These are phyloP conservation scores for Hippophae rhamnoides DNA, from an alignment of 306 rosid species.

Conservation along the genomic window DNA sequence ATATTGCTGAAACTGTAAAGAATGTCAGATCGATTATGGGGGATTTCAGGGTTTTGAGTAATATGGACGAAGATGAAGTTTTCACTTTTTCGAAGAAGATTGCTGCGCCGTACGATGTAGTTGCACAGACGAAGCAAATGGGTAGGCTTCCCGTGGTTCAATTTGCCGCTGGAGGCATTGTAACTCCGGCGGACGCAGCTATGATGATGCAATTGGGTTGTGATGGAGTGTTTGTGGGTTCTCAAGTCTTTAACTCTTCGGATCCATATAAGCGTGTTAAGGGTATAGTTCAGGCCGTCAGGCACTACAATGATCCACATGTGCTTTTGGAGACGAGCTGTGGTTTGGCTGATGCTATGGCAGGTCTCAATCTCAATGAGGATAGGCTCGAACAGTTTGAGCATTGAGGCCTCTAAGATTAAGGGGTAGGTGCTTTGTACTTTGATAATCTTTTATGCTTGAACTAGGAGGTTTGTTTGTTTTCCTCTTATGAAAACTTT, in stretches of 20 bases:
- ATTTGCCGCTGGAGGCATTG: slow-evolving; percentile 70
- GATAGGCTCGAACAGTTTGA: slow-evolving; percentile 36
- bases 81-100: slow-evolving; percentile 49
- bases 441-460: too few species aligned
- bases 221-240: slow-evolving; percentile 58
- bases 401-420: slow-evolving; percentile 16
- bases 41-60: slow-evolving; percentile 39
- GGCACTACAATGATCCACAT: slow-evolving; percentile 50
- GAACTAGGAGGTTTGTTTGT: too few species aligned
- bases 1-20: slow-evolving; percentile 28
- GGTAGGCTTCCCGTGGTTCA: slow-evolving; percentile 56
- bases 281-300: slow-evolving; percentile 49
- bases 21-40: slow-evolving; percentile 55
- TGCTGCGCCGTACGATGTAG: slow-evolving; percentile 67
- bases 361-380: slow-evolving; percentile 17
- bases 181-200: slow-evolving; percentile 79
- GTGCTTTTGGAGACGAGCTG: slow-evolving; percentile 45
- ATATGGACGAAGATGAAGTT: slow-evolving; percentile 77
- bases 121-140: slow-evolving; percentile 52
- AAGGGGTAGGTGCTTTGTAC: too few species aligned
- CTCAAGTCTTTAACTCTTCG: slow-evolving; percentile 36
- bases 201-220: slow-evolving; percentile 85
- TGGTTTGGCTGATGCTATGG: slow-evolving; percentile 15
- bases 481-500: too few species aligned
- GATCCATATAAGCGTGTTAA: slow-evolving; percentile 51